Evolutionary conservation across 2,329 filamentous ascomycete genomes (phyloP).

Genomic region (Monosporascus sp.): DNA sequence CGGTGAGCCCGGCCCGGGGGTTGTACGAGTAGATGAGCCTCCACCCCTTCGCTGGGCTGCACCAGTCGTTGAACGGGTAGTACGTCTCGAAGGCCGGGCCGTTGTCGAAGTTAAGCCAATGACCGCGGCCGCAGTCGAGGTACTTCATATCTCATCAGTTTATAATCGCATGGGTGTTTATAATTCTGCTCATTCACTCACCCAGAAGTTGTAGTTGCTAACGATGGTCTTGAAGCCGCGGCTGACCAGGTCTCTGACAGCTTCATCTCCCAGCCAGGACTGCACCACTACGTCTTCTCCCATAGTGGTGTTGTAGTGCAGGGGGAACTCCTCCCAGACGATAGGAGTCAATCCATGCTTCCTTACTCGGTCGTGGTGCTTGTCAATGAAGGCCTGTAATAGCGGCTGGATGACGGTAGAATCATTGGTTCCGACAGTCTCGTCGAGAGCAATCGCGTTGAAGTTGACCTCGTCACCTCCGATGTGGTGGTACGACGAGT

Average conservation of each 20-base stretch:
- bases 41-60: conserved; percentile 76
- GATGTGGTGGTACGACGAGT: conserved; percentile 74
- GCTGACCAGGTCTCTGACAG: conserved; percentile 54
- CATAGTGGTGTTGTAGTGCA: conserved; percentile 72
- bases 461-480: conserved; percentile 84
- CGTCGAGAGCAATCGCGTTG: conserved; percentile 69
- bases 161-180: not conserved
- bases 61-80: conserved; percentile 79
- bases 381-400: conserved; percentile 71
- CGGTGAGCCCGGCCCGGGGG: conserved; percentile 59
- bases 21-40: conserved; percentile 75
- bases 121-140: conserved; percentile 75
- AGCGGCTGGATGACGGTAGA: conserved; percentile 63
- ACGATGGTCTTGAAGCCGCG: conserved; percentile 67
- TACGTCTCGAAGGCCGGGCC: conserved; percentile 44
- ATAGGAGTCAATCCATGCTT: conserved; percentile 63
- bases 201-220: conserved; percentile 74
- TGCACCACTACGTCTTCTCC: conserved; percentile 70
- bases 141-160: conserved; percentile 46
- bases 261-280: conserved; percentile 64
- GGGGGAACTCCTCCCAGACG: conserved; percentile 84
- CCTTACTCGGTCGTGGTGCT: conserved; percentile 61
- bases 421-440: conserved; percentile 63
- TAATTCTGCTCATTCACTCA: conserved; percentile 31
- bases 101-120: conserved; percentile 69